Percentiles rank a stretch among this genome's conserved stretches.
Conservation (phyloP, 2,329 filamentous ascomycete genomes). For the Xylariales sp. region DNA sequence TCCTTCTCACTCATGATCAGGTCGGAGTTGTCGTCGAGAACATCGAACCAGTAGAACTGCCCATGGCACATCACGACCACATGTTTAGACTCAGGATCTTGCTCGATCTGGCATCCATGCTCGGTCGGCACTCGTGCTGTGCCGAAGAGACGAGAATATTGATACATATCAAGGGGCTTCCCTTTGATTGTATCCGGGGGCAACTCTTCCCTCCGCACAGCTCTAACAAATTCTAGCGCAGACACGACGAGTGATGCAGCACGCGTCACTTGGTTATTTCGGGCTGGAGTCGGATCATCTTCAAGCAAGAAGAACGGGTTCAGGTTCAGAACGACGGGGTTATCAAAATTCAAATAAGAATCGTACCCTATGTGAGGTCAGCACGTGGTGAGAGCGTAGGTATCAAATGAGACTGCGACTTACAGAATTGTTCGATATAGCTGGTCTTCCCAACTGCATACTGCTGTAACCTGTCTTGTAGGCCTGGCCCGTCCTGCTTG, state of each 20-base stretch:
- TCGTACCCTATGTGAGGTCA: conserved; percentile 73
- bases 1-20: conserved; percentile 97
- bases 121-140: conserved; percentile 92
- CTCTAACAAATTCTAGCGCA: conserved; percentile 84
- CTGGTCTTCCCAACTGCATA: conserved; percentile 90
- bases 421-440: conserved; percentile 99
- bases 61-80: conserved; percentile 90
- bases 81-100: conserved; percentile 90
- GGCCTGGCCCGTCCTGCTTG: conserved; percentile 69
- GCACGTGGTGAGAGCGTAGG: not conserved
- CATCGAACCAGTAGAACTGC: conserved; percentile 99
- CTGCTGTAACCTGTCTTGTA: conserved; percentile 84
- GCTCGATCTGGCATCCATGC: conserved; percentile 90
- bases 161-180: conserved; percentile 92
- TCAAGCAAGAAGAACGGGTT: conserved; percentile 98
- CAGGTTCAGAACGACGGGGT: conserved; percentile 92
- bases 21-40: conserved; percentile 89
- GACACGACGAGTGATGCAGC: conserved; percentile 90
- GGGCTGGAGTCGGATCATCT: conserved; percentile 92
- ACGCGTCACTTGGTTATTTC: conserved; percentile 93
- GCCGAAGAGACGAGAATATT: conserved; percentile 92
- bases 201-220: conserved; percentile 87
- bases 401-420: conserved; percentile 30
- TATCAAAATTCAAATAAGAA: conserved; percentile 96
- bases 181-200: conserved; percentile 82